Base-by-base conservation (phyloP, 495 filamentous ascomycete genomes). In the Neurospora sp. region DNA sequence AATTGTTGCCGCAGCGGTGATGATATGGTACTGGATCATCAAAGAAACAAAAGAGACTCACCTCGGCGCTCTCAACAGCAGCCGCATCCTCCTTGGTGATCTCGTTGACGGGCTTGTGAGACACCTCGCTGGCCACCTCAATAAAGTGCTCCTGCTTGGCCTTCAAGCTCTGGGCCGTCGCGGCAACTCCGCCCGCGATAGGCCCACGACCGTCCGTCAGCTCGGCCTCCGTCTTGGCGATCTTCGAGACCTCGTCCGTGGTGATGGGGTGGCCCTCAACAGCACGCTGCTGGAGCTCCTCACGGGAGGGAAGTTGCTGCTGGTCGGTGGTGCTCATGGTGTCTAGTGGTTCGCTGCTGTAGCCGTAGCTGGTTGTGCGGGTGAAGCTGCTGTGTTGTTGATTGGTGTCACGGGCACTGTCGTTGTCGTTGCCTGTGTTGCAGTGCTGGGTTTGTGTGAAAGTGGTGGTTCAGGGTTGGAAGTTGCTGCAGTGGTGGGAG, bases 121-220 rank as follows among this genome's bases (percentile, higher is more conserved):
- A 74, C 12, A 82, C 73, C 41, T 81, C 75, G 20, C 77, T 75
- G 1, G 80, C 76, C n/a, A 73, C 75, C 20, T 44, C 74, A 27
- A 76, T 18, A 70, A 79, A 80, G 69, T 81, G 78, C 70, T 77
- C 72, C 72, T 81, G 79, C 31, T 71, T 70, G 72, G 80, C 79
- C 71, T 79, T 76, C 69, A 80, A 46, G 74, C 75, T 75, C 75
- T 81, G 79, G 10, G 78, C 77, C 14, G 69, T 73, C 2, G 79
- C 76, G 3, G 79, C 79, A 9, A 74, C 44, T 2, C 79, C 79
- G 12, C 78, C 76, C 41, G 75, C 76, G 68, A 80, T 75, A 22
- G 76, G 76, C 1, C 75, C 79, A 27, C 72, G 72, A 10, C 74
- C 74, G 53, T 66, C 53, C 46, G 76, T 80, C 44, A 79, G 71